These are phyloP conservation scores for Monosporascus sp. DNA, from an alignment of 2,329 filamentous ascomycete genomes.

Conservation along the genomic window DNA sequence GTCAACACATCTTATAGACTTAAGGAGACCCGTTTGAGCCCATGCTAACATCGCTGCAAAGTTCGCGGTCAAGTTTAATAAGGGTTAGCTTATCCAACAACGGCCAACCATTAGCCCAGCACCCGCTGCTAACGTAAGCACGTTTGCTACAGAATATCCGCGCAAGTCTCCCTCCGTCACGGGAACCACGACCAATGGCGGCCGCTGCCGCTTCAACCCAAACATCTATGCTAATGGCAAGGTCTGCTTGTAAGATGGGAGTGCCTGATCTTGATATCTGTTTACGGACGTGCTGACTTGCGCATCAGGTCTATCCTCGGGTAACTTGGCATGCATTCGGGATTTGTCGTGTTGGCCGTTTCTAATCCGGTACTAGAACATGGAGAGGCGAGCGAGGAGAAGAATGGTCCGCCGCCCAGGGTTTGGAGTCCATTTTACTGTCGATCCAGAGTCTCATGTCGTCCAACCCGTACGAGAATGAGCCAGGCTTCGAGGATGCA, in stretches of 20 bases:
- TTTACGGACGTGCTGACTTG: background rate
- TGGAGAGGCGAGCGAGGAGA: conserved; percentile 89
- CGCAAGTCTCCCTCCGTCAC: conserved; percentile 56
- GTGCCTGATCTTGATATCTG: background rate
- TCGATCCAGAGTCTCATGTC: conserved; percentile 98
- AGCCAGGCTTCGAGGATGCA: conserved; percentile 83
- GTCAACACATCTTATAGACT: conserved; percentile 16
- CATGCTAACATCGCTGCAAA: conserved; percentile 33
- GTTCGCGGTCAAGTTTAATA: conserved; percentile 73
- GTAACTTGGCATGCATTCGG: conserved; percentile 39
- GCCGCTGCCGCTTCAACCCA: conserved; percentile 86
- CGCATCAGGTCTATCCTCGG: conserved; percentile 71
- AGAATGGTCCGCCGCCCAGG: conserved; percentile 94
- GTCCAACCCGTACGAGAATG: conserved; percentile 88
- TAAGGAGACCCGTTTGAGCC: background rate
- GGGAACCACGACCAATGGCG: conserved; percentile 81
- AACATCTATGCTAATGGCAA: conserved; percentile 92
- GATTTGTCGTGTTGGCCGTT: conserved; percentile 2
- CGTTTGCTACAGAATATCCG: conserved; percentile 67
- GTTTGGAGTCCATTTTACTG: conserved; percentile 86
- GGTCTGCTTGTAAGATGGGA: conserved; percentile 74
- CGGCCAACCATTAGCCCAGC: background rate
- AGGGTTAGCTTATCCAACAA: conserved; percentile 46
- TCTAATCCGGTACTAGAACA: conserved; percentile 52
- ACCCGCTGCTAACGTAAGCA: conserved; percentile 4